phyloP scores from a whole-genome alignment of 345 rosid genomes.

The Anastatica hierochuntica region DNA sequence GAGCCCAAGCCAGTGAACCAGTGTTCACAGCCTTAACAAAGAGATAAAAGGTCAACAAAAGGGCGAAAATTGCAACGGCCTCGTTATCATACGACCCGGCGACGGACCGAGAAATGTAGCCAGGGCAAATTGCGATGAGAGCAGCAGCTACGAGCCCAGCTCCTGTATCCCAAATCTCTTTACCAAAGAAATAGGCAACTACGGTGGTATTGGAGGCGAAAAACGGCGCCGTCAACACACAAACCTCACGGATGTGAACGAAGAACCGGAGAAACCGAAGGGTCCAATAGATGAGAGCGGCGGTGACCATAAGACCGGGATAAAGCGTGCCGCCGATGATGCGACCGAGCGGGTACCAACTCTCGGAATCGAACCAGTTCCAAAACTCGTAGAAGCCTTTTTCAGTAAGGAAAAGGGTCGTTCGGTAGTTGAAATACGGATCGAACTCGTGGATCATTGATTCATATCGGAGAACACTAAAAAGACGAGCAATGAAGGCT shows the following conservation, averaged over 20 bases:
- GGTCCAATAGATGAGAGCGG: conserved; percentile 65
- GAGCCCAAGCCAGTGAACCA: conserved; percentile 80
- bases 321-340: conserved; percentile 95
- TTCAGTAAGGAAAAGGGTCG: conserved; percentile 66
- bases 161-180: conserved; percentile 95
- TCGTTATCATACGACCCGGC: conserved; percentile 97
- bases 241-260: conserved; percentile 94
- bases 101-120: conserved; percentile 88
- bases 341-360: conserved; percentile 98
- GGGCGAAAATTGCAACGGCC: conserved; percentile 88
- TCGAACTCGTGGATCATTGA: conserved; percentile 99
- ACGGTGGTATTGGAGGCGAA: conserved; percentile 92
- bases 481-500: conserved; percentile 80
- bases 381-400: conserved; percentile 95
- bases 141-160: conserved; percentile 95
- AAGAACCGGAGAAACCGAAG: conserved; percentile 61
- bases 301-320: conserved; percentile 92
- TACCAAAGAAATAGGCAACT: conserved; percentile 92
- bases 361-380: conserved; percentile 98
- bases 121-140: conserved; percentile 88
- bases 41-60: conserved; percentile 75
- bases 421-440: conserved; percentile 92
- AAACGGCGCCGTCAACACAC: conserved; percentile 91
- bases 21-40: conserved; percentile 91
- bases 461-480: conserved; percentile 90